Evolutionary conservation across 78 protist species (phyloP).

Genomic region (Dictyostelium capitatum): DNA sequence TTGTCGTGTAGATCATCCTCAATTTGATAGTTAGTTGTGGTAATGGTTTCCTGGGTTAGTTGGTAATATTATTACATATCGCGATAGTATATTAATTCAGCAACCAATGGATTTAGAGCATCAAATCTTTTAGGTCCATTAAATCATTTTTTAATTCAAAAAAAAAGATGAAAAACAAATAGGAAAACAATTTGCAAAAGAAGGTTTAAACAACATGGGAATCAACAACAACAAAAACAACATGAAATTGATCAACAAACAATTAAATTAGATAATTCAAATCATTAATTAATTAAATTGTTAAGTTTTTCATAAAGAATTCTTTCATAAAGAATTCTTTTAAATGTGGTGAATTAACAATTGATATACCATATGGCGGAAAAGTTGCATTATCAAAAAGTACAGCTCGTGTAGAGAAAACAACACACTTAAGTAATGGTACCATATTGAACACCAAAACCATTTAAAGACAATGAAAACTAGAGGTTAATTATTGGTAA

Average conservation of each 20-base stretch:
- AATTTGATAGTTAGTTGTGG: constrained; percentile 96
- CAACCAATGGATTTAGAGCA: not conserved
- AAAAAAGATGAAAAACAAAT: constrained; percentile 43
- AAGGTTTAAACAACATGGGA: not conserved
- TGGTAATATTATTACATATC: constrained; percentile 13
- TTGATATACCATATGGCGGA: constrained; percentile 28
- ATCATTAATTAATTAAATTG: not conserved
- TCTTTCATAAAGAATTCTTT: too few species aligned
- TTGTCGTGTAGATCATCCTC: constrained; percentile 99
- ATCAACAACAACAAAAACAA: not conserved
- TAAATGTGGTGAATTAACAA: not conserved
- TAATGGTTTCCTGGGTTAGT: constrained; percentile 93
- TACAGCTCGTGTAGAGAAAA: constrained; percentile 16
- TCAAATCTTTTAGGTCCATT: constrained; percentile 21
- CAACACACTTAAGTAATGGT: constrained; percentile 5
- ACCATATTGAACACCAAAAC: constrained; percentile 24
- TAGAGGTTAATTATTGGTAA: constrained; percentile 83
- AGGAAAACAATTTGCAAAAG: constrained; percentile 35
- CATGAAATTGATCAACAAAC: not conserved
- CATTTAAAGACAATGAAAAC: constrained; percentile 52
- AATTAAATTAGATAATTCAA: not conserved
- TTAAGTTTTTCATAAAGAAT: not conserved
- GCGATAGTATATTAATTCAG: constrained; percentile 4
- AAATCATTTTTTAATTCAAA: constrained; percentile 26
- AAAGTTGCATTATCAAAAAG: constrained; percentile 38